Conservation (phyloP, 345 rosid species). For the Turritis glabra region DNA sequence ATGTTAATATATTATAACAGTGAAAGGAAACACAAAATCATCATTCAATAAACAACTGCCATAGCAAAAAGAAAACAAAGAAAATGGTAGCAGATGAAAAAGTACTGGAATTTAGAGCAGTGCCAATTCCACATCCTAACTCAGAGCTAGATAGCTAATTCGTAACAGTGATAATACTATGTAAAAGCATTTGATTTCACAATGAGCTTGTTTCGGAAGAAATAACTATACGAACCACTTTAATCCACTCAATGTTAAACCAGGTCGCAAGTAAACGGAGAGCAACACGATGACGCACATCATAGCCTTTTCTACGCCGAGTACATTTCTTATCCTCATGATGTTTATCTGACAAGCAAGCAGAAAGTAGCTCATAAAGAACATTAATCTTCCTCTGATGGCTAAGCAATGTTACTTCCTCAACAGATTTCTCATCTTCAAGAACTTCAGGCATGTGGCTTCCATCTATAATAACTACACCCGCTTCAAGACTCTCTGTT, state of each 20-base stretch:
- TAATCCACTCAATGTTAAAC: conserved; percentile 80
- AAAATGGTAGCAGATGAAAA: neutral
- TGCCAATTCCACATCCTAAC: neutral
- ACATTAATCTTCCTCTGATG: conserved; percentile 74
- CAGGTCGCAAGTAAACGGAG: conserved; percentile 80
- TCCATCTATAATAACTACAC: conserved; percentile 31
- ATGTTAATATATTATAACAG: neutral
- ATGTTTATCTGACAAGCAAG: conserved; percentile 75
- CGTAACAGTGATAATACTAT: neutral
- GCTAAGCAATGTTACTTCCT: conserved; percentile 63
- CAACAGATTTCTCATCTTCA: conserved; percentile 55
- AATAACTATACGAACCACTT: conserved; percentile 62
- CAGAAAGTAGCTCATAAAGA: conserved; percentile 87
- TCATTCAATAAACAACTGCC: neutral
- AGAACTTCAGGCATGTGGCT: conserved; percentile 31
- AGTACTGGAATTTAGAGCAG: neutral
- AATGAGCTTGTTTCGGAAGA: neutral
- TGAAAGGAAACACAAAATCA: neutral
- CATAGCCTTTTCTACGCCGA: conserved; percentile 78
- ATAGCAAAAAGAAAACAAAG: neutral
- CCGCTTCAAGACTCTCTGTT: conserved; percentile 24
- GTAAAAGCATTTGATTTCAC: neutral
- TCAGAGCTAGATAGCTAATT: neutral
- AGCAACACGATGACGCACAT: conserved; percentile 92
- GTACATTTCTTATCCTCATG: conserved; percentile 53